Base-by-base conservation (phyloP, 2,329 filamentous ascomycete species). In the Arthroderma sp. region DNA sequence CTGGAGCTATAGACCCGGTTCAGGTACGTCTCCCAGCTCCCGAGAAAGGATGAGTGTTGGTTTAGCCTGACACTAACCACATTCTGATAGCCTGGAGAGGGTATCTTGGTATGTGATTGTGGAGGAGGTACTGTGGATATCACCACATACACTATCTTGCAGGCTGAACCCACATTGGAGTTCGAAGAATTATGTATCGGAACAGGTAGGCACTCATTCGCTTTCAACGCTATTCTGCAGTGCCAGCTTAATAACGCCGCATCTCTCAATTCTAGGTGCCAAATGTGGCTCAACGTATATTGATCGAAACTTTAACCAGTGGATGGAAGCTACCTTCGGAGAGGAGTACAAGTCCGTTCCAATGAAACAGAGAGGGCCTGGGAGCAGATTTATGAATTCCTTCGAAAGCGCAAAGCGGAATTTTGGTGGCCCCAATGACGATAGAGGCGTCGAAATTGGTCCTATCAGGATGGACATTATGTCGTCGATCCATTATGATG, bases 221-320 rank as follows among this genome's bases (percentile, higher is more conserved):
- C 34, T 29, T 29, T 38, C 34, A 29, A 33, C 22, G 27, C 6
- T 11, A 40, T 28, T 28, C 38, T 27, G 7, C 7, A 36, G 3
- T 9, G 5, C 29, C 4, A 7, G 6, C 29, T 31, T 39, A 39
- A 39, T 31, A 6, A 15, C n/a, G 10, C 1, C 9, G 10, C 10
- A 2, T 40, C 10, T 28, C 30, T 6, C 7, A 6, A 40, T 30
- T 33, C 5, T 29, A 56, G 58, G 60, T 27, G 59, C 49, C 9
- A 65, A 64, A 49, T 58, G 55, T 40, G 61, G 62, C 1, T 58
- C 54, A 1, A 64, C 60, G 3, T 51, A 49, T 6, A 55, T 66
- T n/a, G 63, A 66, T 43, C 52, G 61, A 1, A 52, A 56, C n/a
- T 59, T 65, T 42, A 54, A 62, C 39, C 42, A 52, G 9, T 54